A percentile compares a stretch with the other conserved stretches of the same genome.
phyloP scores from a whole-genome alignment of 495 filamentous ascomycete genomes.

The Aspergillus sclerotioniger region DNA sequence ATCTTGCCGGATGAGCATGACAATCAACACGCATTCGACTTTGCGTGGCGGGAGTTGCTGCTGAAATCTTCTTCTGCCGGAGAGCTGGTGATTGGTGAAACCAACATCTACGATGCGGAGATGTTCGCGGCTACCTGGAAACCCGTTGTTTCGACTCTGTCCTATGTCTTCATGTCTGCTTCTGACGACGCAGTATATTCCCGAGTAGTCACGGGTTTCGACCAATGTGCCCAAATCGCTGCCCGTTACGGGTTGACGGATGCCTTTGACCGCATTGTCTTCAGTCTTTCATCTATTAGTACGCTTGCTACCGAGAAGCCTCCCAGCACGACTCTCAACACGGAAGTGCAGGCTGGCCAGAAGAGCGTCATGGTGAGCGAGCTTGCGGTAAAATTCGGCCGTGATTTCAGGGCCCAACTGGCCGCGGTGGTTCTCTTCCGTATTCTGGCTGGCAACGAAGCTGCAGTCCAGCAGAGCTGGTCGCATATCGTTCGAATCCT shows the following conservation, averaged over 20 bases:
- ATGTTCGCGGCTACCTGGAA: slow-evolving; percentile 98
- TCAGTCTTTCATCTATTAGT: slow-evolving; percentile 84
- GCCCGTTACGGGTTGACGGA: slow-evolving; percentile 81
- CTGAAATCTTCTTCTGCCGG: slow-evolving; percentile 77
- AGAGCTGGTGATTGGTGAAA: slow-evolving; percentile 75
- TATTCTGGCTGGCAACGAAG: slow-evolving; percentile 80
- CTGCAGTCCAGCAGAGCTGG: slow-evolving; percentile 75
- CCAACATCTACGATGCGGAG: slow-evolving; percentile 92
- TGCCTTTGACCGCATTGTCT: slow-evolving; percentile 86
- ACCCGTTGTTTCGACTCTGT: slow-evolving; percentile 88
- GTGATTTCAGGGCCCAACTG: slow-evolving; percentile 89
- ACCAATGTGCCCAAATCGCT: slow-evolving; percentile 93
- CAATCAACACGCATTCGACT: slow-evolving; percentile 92
- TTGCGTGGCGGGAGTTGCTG: slow-evolving; percentile 92
- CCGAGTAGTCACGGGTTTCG: slow-evolving; percentile 88
- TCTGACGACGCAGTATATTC: slow-evolving; percentile 97
- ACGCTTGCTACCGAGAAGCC: slow-evolving; percentile 71
- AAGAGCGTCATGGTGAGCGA: slow-evolving; percentile 99
- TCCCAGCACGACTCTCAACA: slow-evolving; percentile 86
- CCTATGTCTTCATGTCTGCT: slow-evolving; percentile 98
- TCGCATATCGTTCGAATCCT: slow-evolving; percentile 83
- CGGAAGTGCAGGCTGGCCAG: slow-evolving; percentile 87
- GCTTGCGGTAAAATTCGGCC: slow-evolving; percentile 91
- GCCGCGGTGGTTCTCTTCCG: slow-evolving; percentile 93
- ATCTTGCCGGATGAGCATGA: slow-evolving; percentile 97